These are phyloP conservation scores for Penicillium freii DNA, from an alignment of 2,329 filamentous ascomycete genomes.

Conservation along the genomic window DNA sequence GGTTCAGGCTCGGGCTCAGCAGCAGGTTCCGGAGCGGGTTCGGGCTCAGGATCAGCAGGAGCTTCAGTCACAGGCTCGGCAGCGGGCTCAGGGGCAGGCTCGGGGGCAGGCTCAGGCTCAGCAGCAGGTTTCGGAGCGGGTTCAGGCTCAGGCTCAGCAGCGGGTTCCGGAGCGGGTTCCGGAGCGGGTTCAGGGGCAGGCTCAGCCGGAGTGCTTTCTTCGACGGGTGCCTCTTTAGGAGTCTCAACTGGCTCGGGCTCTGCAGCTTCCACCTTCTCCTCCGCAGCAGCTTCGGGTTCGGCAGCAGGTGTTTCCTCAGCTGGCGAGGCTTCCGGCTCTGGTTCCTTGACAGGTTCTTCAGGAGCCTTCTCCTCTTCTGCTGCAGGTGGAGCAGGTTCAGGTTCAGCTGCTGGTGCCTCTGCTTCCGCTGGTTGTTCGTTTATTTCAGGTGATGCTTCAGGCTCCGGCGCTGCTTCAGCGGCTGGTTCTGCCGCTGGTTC, in stretches of 20 bases:
- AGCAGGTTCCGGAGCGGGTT: neutral
- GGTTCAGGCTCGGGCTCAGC: neutral
- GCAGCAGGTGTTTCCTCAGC: slow-evolving; percentile 10
- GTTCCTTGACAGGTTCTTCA: slow-evolving; percentile 7
- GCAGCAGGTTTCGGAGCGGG: too few species aligned
- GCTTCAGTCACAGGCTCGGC: neutral
- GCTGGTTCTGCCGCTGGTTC: slow-evolving; percentile 1
- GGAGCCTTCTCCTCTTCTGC: neutral
- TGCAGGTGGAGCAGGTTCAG: neutral
- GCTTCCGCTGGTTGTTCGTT: neutral
- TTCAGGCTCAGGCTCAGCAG: neutral
- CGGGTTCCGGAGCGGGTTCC: neutral
- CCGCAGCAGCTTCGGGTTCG: neutral
- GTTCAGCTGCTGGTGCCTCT: slow-evolving; percentile 10
- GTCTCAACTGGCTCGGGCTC: slow-evolving; percentile 9
- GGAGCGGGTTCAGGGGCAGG: neutral
- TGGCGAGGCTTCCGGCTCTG: slow-evolving; percentile 8
- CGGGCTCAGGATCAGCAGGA: neutral
- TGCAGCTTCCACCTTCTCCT: neutral
- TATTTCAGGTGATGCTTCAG: neutral
- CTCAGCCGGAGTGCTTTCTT: neutral
- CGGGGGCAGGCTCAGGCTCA: too few species aligned
- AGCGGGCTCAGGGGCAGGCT: neutral
- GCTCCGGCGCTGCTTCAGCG: neutral
- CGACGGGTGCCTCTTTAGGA: neutral